Conservation (phyloP, 2,329 filamentous ascomycete species). For the Aspergillus quadrilineatus region DNA sequence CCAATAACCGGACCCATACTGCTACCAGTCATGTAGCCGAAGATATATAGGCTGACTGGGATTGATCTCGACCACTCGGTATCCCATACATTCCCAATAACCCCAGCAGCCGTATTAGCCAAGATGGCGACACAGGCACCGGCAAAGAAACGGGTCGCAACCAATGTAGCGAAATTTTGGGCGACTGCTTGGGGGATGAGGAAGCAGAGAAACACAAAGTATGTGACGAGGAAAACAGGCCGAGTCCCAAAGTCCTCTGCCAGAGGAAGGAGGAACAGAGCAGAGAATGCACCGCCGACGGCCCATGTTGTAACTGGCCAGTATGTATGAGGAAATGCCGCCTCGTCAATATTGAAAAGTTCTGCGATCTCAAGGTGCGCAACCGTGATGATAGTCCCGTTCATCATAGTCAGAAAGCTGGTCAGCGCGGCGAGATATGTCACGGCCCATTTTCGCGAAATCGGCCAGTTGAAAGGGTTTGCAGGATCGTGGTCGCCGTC, state of each 20-base stretch:
- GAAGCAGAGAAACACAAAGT: slow-evolving; percentile 42
- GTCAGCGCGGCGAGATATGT: slow-evolving; percentile 19
- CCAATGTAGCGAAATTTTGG: slow-evolving; percentile 47
- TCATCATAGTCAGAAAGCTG: slow-evolving; percentile 22
- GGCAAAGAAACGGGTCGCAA: slow-evolving; percentile 47
- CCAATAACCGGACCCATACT: slow-evolving; percentile 49
- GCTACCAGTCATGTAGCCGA: slow-evolving; percentile 42
- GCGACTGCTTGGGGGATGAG: slow-evolving; percentile 46
- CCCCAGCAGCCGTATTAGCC: slow-evolving; percentile 37
- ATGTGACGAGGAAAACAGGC: slow-evolving; percentile 42
- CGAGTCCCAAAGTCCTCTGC: slow-evolving; percentile 27
- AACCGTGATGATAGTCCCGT: slow-evolving; percentile 23
- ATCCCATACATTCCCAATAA: slow-evolving; percentile 33
- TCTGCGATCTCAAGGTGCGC: slow-evolving; percentile 17
- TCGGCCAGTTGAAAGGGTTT: slow-evolving; percentile 24
- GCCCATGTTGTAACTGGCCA: slow-evolving; percentile 24
- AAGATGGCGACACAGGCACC: slow-evolving; percentile 44
- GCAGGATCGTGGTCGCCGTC: slow-evolving; percentile 7
- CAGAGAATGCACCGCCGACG: slow-evolving; percentile 19
- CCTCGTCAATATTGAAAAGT: slow-evolving; percentile 17
- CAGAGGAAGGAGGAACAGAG: slow-evolving; percentile 20
- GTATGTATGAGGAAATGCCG: slow-evolving; percentile 21
- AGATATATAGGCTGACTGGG: slow-evolving; percentile 45
- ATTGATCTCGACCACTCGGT: slow-evolving; percentile 35
- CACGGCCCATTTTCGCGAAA: slow-evolving; percentile 19